These are phyloP conservation scores for Backusella mclennaniae DNA, from an alignment of 192 early-diverging fungal genomes.

Conservation along the genomic window DNA sequence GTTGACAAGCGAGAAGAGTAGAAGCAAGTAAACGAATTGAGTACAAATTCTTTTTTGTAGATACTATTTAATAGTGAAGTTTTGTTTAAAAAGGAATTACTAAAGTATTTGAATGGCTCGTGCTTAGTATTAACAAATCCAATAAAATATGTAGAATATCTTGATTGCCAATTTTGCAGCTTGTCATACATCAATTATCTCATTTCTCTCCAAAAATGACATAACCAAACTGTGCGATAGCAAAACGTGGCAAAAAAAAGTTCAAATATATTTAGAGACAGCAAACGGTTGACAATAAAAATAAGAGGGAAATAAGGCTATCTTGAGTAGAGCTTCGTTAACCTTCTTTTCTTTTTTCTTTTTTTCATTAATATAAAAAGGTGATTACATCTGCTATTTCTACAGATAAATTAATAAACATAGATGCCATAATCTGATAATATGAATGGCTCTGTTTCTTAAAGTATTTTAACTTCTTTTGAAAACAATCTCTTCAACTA, in stretches of 20 bases:
- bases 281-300: neutral
- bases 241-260: neutral
- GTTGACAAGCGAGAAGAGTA: neutral
- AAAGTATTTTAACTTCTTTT: neutral
- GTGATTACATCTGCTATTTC: neutral
- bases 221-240: neutral
- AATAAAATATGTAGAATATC: neutral
- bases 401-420: neutral
- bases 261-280: neutral
- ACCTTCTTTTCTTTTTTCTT: neutral
- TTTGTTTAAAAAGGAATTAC: neutral
- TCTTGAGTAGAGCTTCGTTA: neutral
- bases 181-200: constrained; percentile 3
- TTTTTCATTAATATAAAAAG: neutral
- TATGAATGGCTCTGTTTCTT: neutral
- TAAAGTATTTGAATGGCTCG: neutral
- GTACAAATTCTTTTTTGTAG: neutral
- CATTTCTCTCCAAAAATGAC: neutral
- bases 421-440: neutral
- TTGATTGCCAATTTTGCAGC: neutral
- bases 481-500: neutral
- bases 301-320: neutral
- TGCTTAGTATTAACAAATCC: neutral
- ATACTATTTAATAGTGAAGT: neutral
- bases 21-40: neutral